A percentile compares a stretch with the other conserved stretches of the same genome.
Evolutionary conservation across 192 early-diverging fungal genomes (phyloP).

Genomic region (Powellomyces hirtus): DNA sequence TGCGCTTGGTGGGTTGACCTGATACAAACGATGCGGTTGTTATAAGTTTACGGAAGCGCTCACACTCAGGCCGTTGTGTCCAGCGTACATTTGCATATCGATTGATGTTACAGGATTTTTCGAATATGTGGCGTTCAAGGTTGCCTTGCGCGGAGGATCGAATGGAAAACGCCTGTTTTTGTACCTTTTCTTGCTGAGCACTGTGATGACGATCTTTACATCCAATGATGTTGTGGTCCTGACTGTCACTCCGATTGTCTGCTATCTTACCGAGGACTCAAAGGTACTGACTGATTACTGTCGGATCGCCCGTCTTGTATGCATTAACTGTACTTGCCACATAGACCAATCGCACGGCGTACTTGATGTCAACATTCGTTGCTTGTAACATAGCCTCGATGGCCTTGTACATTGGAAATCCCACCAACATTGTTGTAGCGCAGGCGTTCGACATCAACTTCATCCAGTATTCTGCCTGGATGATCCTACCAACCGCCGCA

Average conservation of each 20-base stretch:
- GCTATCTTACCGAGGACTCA: conserved; percentile 67
- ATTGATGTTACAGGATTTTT: conserved; percentile 78
- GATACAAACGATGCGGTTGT: not conserved
- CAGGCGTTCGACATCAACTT: conserved; percentile 74
- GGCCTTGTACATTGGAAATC: conserved; percentile 84
- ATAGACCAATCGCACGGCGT: conserved; percentile 46
- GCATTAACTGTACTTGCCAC: not conserved
- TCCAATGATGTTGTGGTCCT: conserved; percentile 86
- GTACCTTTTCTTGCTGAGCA: conserved; percentile 67
- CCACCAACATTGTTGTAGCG: conserved; percentile 83
- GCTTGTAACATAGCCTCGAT: conserved; percentile 73
- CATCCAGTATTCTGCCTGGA: conserved; percentile 79
- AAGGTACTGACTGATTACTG: too few species aligned
- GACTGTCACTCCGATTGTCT: conserved; percentile 75
- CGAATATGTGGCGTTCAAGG: conserved; percentile 17
- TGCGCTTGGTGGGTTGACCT: conserved; percentile 50
- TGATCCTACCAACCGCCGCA: conserved; percentile 69
- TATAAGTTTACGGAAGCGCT: too few species aligned
- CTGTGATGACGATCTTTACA: conserved; percentile 69
- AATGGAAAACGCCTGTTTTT: conserved; percentile 60
- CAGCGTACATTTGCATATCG: conserved; percentile 81
- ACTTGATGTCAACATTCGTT: conserved; percentile 74
- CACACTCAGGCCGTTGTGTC: too few species aligned
- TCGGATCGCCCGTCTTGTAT: too few species aligned
- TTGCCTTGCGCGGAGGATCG: conserved; percentile 43